Evolutionary conservation across 176 grass and related monocot genomes (phyloP), one percentile per base, ranked within the genome.

Genomic region (Aegilops umbellulata): DNA sequence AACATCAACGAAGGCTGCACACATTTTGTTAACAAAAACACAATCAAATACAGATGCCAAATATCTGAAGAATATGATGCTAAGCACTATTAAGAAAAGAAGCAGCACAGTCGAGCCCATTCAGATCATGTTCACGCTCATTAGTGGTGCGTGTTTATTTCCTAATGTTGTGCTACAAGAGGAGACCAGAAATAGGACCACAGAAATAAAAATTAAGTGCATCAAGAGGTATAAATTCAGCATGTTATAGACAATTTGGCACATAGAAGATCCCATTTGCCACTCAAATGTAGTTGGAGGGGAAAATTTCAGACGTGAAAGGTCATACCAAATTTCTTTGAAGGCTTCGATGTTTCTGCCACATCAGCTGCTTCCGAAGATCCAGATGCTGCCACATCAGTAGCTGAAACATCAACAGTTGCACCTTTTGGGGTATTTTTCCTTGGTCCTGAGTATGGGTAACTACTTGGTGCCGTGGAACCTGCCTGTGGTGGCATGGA

Each of bases 1-100:
- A 91, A 99, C 90, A 86, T 99, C 97, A 80, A 99, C 97, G 46
- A 99, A 99, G 53, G 94, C 97, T 99, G 91, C 87, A 90, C 25
- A 86, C 30, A 78, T 80, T 69, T 86, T 63, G 3, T 80, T 63
- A 81, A 9, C 12, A 68, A 53, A 62, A 32, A 9, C 8, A 46
- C 30, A 42, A 38, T 87, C 26, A 90, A 68, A 60, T 25, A n/a
- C 49, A 80, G 46, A 70, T 82, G 13, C 2, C 65, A 78, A 89
- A 81, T 24, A 83, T 78, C 85, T 32, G 38, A 77, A 39, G 9
- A 79, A 87, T 65, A 63, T 61, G 11, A 83, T 8, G 30, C 60
- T 63, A 70, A 29, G 26, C n/a, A 75, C 49, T 53, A 53, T 29
- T 70, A 67, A 53, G 12, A 31, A 51, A 83, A 86, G 16, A 34